phyloP scores from a whole-genome alignment of 768 basidiomycete species.

The Auriscalpium orientale region DNA sequence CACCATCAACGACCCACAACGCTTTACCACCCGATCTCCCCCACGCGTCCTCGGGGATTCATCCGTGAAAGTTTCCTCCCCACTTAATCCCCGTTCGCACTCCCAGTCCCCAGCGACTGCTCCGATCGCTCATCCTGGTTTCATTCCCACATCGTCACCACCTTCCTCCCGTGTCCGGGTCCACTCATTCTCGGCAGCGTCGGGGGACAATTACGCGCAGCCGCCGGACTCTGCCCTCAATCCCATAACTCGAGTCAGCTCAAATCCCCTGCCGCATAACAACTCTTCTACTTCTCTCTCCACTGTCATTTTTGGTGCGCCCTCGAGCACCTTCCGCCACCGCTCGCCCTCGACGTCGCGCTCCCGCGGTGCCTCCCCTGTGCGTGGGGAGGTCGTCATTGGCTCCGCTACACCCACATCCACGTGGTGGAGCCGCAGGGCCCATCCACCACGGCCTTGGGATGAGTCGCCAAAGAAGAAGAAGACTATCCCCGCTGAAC shows the following conservation, averaged over 20 bases:
- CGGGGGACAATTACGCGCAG: not conserved
- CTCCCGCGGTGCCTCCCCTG: not conserved
- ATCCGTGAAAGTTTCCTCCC: conserved; percentile 1
- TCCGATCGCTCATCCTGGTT: not conserved
- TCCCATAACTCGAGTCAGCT: conserved; percentile 13
- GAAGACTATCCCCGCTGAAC: conserved; percentile 20
- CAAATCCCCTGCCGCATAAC: conserved; percentile 7
- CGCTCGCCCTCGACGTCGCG: conserved; percentile 4
- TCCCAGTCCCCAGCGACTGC: conserved; percentile 2
- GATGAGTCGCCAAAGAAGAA: conserved; percentile 15
- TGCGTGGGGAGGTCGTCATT: conserved; percentile 1
- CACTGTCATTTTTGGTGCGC: conserved; percentile 1
- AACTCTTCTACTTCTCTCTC: conserved; percentile 10
- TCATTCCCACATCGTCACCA: conserved; percentile 1
- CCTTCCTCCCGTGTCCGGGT: not conserved
- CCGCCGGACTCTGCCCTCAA: not conserved
- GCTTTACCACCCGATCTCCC: not conserved
- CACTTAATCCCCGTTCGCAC: conserved; percentile 2
- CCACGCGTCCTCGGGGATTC: not conserved
- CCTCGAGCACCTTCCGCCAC: conserved; percentile 8
- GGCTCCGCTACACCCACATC: conserved; percentile 6
- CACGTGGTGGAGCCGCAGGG: conserved; percentile 18
- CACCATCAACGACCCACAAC: not conserved
- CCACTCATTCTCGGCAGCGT: not conserved
- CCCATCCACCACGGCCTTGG: conserved; percentile 20